Percentiles rank a stretch among this genome's conserved stretches.
phyloP scores from a whole-genome alignment of 2,329 filamentous ascomycete species.

The Neonectria coccinea region DNA sequence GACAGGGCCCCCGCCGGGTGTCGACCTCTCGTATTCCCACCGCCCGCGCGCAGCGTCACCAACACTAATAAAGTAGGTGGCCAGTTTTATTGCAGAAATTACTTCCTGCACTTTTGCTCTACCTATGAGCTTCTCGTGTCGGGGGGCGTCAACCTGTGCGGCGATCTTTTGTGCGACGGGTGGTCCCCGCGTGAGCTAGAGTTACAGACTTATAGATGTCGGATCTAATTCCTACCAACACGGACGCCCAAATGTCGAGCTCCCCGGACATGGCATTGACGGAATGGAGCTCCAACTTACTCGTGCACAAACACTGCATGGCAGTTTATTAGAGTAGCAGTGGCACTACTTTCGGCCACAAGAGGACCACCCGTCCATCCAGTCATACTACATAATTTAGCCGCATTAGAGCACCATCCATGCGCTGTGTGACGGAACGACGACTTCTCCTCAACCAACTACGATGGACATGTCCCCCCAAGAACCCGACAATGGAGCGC shows the following conservation, averaged over 20 bases:
- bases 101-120: not conserved
- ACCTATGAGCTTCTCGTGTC: not conserved
- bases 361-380: not conserved
- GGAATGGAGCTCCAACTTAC: constrained; percentile 1
- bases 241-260: constrained; percentile 6
- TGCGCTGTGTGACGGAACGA: not conserved
- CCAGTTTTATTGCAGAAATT: constrained; percentile 8
- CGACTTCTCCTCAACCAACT: not conserved
- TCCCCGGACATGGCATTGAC: constrained; percentile 1
- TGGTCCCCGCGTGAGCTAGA: constrained; percentile 5
- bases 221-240: constrained; percentile 11
- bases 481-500: constrained; percentile 17
- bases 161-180: not conserved
- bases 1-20: not conserved
- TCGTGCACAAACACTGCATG: constrained; percentile 11
- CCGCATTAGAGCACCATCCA: not conserved
- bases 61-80: constrained; percentile 1
- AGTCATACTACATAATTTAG: not conserved
- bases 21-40: constrained; percentile 27
- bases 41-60: constrained; percentile 16
- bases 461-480: not conserved
- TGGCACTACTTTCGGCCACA: constrained; percentile 12
- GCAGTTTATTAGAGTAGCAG: constrained; percentile 7
- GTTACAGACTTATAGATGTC: constrained; percentile 14
- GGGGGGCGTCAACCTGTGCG: constrained; percentile 2